phyloP scores from a whole-genome alignment of 768 basidiomycete species.

The Nevesoporus exiguus region DNA sequence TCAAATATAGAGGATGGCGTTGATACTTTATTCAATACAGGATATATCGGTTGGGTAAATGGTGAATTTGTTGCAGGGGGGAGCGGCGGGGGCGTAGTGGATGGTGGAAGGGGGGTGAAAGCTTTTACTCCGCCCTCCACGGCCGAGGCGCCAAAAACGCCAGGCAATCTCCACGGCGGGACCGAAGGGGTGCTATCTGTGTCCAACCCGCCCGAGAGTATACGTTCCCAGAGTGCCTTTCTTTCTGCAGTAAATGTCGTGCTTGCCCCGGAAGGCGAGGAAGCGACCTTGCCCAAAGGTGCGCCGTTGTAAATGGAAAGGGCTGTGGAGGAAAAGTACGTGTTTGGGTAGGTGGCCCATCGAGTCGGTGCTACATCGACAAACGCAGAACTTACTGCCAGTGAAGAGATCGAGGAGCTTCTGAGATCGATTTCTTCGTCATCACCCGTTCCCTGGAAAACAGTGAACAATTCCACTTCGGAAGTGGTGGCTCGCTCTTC shows the following conservation, averaged over 20 bases:
- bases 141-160: slow-evolving; percentile 11
- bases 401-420: slow-evolving; percentile 4
- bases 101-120: slow-evolving; percentile 33
- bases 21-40: not conserved
- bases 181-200: not conserved
- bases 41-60: not conserved
- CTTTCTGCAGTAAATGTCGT: slow-evolving; percentile 37
- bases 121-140: slow-evolving; percentile 9
- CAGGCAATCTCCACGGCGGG: slow-evolving; percentile 25
- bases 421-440: slow-evolving; percentile 30
- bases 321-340: slow-evolving; percentile 53
- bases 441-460: slow-evolving; percentile 38
- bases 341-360: slow-evolving; percentile 63
- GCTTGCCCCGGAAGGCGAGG: slow-evolving; percentile 26
- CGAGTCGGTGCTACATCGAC: slow-evolving; percentile 25
- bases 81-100: slow-evolving; percentile 33
- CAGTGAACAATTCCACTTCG: slow-evolving; percentile 29
- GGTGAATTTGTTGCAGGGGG: slow-evolving; percentile 19
- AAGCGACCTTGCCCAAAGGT: slow-evolving; percentile 30
- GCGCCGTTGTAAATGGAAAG: slow-evolving; percentile 51
- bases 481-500: not conserved
- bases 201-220: slow-evolving; percentile 24
- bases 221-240: slow-evolving; percentile 39
- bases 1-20: not conserved
- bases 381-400: not conserved